Conservation (phyloP, 352 stramenopile species). For the Phytophthora aleatoria region DNA sequence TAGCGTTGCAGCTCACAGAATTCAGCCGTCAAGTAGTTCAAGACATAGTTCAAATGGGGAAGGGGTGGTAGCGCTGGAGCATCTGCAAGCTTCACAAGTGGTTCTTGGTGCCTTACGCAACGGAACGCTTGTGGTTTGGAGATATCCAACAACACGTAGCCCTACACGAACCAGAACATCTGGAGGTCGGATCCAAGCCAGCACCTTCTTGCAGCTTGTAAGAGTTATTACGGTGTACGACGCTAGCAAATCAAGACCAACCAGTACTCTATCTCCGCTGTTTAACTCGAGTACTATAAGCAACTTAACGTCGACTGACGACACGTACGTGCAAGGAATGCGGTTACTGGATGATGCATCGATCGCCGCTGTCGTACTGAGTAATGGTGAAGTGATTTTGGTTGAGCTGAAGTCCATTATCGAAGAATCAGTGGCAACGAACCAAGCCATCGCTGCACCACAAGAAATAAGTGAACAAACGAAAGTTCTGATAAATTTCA, state of each 20-base stretch:
- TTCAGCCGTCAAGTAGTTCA: conserved; percentile 11
- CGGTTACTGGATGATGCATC: conserved; percentile 27
- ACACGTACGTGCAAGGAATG: conserved; percentile 27
- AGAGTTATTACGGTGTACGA: conserved; percentile 29
- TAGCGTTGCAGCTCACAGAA: conserved; percentile 50
- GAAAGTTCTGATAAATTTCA: conserved; percentile 32
- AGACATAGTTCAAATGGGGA: conserved; percentile 9
- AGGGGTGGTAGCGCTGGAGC: conserved; percentile 43
- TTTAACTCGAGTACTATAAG: no score
- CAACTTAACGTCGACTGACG: not conserved
- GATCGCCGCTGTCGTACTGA: conserved; percentile 26
- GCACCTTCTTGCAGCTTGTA: conserved; percentile 40
- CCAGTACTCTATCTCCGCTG: no score
- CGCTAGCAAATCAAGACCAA: not conserved
- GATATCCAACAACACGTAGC: conserved; percentile 19
- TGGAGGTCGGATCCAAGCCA: conserved; percentile 27
- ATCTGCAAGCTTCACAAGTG: conserved; percentile 40
- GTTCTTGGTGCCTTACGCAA: conserved; percentile 47
- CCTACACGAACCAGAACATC: conserved; percentile 9
- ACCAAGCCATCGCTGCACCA: not conserved
- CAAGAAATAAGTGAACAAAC: conserved; percentile 17
- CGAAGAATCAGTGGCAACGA: conserved; percentile 3
- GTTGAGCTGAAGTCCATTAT: conserved; percentile 37
- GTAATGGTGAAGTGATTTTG: conserved; percentile 32
- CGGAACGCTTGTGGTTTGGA: conserved; percentile 46